These are phyloP conservation scores for Epichloe elymi DNA, from an alignment of 2,329 filamentous ascomycete species.

Conservation along the genomic window DNA sequence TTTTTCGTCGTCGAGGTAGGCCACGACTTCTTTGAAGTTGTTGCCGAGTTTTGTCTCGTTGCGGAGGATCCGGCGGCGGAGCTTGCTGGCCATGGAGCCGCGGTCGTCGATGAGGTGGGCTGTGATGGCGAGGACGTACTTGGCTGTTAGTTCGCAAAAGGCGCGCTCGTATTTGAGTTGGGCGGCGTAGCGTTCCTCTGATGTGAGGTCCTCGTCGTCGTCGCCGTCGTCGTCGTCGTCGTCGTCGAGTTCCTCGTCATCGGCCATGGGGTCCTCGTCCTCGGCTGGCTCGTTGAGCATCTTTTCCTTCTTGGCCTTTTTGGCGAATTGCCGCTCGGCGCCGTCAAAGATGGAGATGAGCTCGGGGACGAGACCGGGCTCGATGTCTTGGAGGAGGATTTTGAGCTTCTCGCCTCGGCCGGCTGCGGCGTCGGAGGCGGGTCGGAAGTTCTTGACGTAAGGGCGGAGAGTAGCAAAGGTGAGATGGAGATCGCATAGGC, in stretches of 20 bases:
- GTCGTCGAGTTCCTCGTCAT: slow-evolving; percentile 40
- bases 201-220: slow-evolving; percentile 38
- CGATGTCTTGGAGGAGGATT: slow-evolving; percentile 53
- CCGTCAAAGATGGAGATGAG: slow-evolving; percentile 66
- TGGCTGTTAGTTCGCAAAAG: slow-evolving; percentile 73
- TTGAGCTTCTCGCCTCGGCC: slow-evolving; percentile 19
- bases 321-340: slow-evolving; percentile 66
- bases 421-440: slow-evolving; percentile 13
- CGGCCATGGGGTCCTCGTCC: slow-evolving; percentile 60
- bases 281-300: slow-evolving; percentile 51
- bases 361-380: slow-evolving; percentile 47
- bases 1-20: slow-evolving; percentile 62
- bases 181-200: slow-evolving; percentile 46
- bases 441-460: slow-evolving; percentile 28
- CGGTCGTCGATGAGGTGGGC: slow-evolving; percentile 59
- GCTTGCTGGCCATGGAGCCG: slow-evolving; percentile 45
- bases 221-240: slow-evolving; percentile 42
- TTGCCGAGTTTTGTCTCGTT: slow-evolving; percentile 71
- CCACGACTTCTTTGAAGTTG: slow-evolving; percentile 76
- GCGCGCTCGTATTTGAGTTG: slow-evolving; percentile 70
- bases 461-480: slow-evolving; percentile 62
- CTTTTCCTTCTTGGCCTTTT: slow-evolving; percentile 43
- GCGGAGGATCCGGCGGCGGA: slow-evolving; percentile 59
- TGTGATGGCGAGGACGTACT: slow-evolving; percentile 68
- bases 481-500: slow-evolving; percentile 69